Conservation (phyloP, 2,329 filamentous ascomycete genomes). For the Fusarium sublunatum region DNA sequence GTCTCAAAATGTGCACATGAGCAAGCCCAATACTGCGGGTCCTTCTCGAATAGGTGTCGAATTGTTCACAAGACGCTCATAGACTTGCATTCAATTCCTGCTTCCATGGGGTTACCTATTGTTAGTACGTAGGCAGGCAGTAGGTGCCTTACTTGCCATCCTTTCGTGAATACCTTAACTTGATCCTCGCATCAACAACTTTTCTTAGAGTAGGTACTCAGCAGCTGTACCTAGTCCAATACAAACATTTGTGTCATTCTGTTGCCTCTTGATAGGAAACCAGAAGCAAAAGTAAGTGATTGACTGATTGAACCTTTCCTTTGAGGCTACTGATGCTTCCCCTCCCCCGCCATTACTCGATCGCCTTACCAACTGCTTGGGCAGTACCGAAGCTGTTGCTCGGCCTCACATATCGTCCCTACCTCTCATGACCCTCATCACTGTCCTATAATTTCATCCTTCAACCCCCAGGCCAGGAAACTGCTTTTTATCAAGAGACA, state of each 20-base stretch:
- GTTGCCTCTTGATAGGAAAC: constrained; percentile 6
- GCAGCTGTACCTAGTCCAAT: background rate
- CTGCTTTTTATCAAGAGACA: constrained; percentile 23
- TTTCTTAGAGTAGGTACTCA: background rate
- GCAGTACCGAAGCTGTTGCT: background rate
- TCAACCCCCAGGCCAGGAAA: constrained; percentile 19
- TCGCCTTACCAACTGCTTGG: background rate
- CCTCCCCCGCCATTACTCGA: constrained; percentile 7
- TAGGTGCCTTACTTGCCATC: constrained; percentile 7
- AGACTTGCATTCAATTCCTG: constrained; percentile 26
- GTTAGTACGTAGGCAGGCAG: background rate
- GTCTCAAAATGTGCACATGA: constrained; percentile 62
- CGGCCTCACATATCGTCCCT: constrained; percentile 26
- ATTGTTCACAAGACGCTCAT: constrained; percentile 40
- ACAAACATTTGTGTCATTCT: background rate
- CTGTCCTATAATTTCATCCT: constrained; percentile 25
- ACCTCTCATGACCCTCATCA: constrained; percentile 27
- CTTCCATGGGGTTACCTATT: background rate
- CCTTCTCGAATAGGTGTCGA: constrained; percentile 37
- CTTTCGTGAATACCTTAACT: constrained; percentile 4
- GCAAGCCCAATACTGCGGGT: constrained; percentile 57
- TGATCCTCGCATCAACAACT: constrained; percentile 1
- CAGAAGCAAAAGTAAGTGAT: constrained; percentile 4
- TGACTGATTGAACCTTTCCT: constrained; percentile 1
- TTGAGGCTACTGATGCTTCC: constrained; percentile 7